Evolutionary conservation across 2,329 filamentous ascomycete genomes (phyloP).

Genomic region (Juglanconis oblonga): DNA sequence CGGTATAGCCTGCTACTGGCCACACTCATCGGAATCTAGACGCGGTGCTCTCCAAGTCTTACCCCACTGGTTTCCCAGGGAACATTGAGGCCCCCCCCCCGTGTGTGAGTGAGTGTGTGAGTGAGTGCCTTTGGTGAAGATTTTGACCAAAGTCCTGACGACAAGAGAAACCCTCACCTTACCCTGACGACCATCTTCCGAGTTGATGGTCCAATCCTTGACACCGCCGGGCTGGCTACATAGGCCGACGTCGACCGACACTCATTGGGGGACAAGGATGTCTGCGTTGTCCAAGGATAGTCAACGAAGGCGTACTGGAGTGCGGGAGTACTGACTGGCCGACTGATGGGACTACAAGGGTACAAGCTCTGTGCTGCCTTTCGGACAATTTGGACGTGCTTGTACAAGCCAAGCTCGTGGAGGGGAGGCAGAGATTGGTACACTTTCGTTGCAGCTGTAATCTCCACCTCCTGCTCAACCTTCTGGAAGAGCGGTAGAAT

Average conservation of each 20-base stretch:
- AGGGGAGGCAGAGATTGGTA: constrained; percentile 33
- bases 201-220: neutral
- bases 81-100: neutral
- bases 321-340: constrained; percentile 1
- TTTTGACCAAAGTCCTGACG: neutral
- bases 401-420: constrained; percentile 38
- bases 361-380: constrained; percentile 32
- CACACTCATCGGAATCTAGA: constrained; percentile 2
- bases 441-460: constrained; percentile 37
- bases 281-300: neutral
- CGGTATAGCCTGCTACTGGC: constrained; percentile 1
- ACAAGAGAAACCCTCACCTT: neutral
- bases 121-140: neutral
- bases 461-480: constrained; percentile 26
- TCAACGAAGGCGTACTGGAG: neutral
- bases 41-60: constrained; percentile 1
- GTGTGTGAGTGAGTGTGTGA: no score
- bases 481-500: constrained; percentile 41
- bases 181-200: neutral
- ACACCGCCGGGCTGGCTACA: neutral
- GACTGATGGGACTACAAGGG: constrained; percentile 20
- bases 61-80: constrained; percentile 15
- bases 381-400: constrained; percentile 36
- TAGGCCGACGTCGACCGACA: neutral
- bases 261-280: neutral